Evolutionary conservation across 768 basidiomycete species (phyloP), one percentile per base, ranked within the genome.

Genomic region (Floccularia luteovirens): DNA sequence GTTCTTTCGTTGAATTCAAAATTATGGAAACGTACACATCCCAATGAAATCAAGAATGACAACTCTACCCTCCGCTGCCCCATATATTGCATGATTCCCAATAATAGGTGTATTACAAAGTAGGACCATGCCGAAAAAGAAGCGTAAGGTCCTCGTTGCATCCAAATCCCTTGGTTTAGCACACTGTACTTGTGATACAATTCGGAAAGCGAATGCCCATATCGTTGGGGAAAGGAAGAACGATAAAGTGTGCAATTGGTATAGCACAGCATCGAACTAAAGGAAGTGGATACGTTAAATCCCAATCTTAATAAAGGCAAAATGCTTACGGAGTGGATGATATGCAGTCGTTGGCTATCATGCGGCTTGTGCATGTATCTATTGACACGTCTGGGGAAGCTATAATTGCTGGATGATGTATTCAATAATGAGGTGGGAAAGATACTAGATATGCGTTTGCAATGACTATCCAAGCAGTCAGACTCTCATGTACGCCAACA

Each of bases 31-130:
- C 79, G 36, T 49, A 88, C 87, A 75, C 67, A 78, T 69, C 40
- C 87, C 86, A 43, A 89, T 72, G 52, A 89, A 89, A 55, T 89
- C 86, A 44, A 90, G 74, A 24, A 90, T 58, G 51, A 87, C 59
- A 7, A 74, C 64, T 48, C 79, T 68, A n/a, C 77, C 76, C 41
- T 79, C 72, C 21, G 67, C 56, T 38, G 74, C 60, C 3, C 74
- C 72, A 27, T 67, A 57, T 22, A 63, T 65, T 40, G 70, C 64
- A 49, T 90, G 87, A 24, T 61, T 62, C 75, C 79, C 84, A 25
- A 89, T 44, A 46, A 68, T 74, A 23, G 75, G 69, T 24, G 63
- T 45, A 45, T 86, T 86, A 59, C 78, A 67, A 43, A 73, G 50
- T 39, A 79, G 47, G 46, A 84, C 64, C 49, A 82, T 60, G 47